phyloP scores from a whole-genome alignment of 2,329 filamentous ascomycete genomes.

The Talaromyces albobiverticillius region DNA sequence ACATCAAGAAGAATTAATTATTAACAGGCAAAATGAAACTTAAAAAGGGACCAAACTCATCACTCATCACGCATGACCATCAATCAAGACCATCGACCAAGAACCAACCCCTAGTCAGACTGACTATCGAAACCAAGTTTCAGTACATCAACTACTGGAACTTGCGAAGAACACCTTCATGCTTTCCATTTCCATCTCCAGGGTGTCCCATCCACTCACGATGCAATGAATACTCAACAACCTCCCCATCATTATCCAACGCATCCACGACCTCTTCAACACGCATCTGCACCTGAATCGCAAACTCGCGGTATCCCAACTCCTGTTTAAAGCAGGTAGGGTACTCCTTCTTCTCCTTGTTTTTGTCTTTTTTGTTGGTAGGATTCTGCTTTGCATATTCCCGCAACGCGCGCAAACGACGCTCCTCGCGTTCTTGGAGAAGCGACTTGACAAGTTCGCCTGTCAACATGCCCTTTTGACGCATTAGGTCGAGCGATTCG shows the following conservation, averaged over 20 bases:
- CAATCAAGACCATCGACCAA: too few species aligned
- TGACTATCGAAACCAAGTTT: too few species aligned
- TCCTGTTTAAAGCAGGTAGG: slow-evolving; percentile 13
- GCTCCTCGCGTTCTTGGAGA: slow-evolving; percentile 27
- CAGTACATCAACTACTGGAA: too few species aligned
- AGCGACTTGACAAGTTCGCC: slow-evolving; percentile 19
- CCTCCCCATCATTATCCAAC: neutral
- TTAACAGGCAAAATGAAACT: too few species aligned
- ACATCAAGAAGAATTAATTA: too few species aligned
- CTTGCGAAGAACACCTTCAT: neutral
- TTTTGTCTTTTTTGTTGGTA: neutral
- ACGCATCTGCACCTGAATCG: neutral
- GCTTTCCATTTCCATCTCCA: too few species aligned
- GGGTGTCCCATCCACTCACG: slow-evolving; percentile 12
- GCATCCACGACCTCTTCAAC: neutral
- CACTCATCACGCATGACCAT: too few species aligned
- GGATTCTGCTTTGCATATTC: slow-evolving; percentile 4
- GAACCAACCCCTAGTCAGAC: too few species aligned
- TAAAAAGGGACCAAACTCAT: too few species aligned
- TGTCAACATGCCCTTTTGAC: slow-evolving; percentile 16
- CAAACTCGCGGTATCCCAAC: slow-evolving; percentile 24
- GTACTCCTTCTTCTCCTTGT: neutral
- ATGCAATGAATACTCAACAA: slow-evolving; percentile 11
- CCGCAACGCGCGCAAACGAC: slow-evolving; percentile 24
- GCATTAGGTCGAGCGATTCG: slow-evolving; percentile 21